Evolutionary conservation across 192 early-diverging fungal genomes (phyloP), one percentile per base, ranked within the genome.

Genomic region (Umbelopsis ramanniana): DNA sequence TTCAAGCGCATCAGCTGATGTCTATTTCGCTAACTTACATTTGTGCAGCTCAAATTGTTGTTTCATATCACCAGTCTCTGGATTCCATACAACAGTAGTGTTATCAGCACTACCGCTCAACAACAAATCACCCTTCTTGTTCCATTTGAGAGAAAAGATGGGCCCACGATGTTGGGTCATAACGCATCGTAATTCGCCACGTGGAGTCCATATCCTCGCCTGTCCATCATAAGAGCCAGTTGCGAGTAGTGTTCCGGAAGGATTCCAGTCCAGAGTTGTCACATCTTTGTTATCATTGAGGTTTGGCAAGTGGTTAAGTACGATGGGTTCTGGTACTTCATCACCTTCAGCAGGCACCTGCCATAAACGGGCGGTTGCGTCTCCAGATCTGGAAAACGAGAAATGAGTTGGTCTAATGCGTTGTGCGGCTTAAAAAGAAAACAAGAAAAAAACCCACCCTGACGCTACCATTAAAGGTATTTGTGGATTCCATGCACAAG

Each of bases 281-380:
- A 96, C 92, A 70, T 94, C 94, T 63, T 88, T 87, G 35, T 80
- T 87, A 6, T 86, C 81, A 2, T 77, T 82, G 37, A 73, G 57
- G 35, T 79, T 76, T 71, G 81, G 72, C 68, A 84, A 43, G 75
- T 88, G 90, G 46, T 88, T 81, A 22, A 91, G 81, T 17, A 88
- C 82, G 23, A 89, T 76, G 6, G 89, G 83, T 10, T 85, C 82
- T 35, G 79, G 63, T 19, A 83, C 82, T 43, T 83, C 78, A 15
- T 83, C 75, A 12, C 81, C 69, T 57, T 76, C 69, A 4, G 73
- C 68, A 6, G 93, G 88, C 29, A 96, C 84, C 46, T 89, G 88
- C 97, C 96, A 98, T 48, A 98, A 83, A 43, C 94, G 84, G 38
- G 92, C 89, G 3, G 90, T 95, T 12, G 92, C 94, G 81, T 98